Evolutionary conservation across 2,329 filamentous ascomycete species (phyloP).

Genomic region (Fusarium sp.): DNA sequence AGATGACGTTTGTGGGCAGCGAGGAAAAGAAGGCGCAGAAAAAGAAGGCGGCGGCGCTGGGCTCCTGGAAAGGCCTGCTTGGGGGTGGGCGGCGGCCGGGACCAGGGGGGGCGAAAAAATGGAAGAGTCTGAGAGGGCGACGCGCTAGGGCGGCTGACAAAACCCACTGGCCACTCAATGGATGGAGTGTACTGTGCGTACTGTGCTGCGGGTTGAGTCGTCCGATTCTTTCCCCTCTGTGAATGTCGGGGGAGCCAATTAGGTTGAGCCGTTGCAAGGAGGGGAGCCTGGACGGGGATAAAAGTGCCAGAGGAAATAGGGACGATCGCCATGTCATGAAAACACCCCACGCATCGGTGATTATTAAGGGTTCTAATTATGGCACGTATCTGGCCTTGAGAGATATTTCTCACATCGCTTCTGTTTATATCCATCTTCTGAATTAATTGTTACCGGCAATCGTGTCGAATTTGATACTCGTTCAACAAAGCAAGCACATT

Average conservation of each 20-base stretch:
- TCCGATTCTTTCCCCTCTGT: conserved; percentile 40
- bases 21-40: conserved; percentile 51
- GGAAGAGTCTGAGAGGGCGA: conserved; percentile 16
- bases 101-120: conserved; percentile 28
- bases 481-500: background rate
- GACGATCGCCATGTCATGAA: conserved; percentile 21
- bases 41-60: conserved; percentile 48
- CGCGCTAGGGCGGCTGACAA: conserved; percentile 35
- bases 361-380: background rate
- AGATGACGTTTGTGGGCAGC: conserved; percentile 59
- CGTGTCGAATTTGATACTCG: background rate
- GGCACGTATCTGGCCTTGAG: background rate
- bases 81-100: background rate
- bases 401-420: background rate
- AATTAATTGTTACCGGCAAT: background rate
- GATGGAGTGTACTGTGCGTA: conserved; percentile 21
- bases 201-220: conserved; percentile 41
- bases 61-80: conserved; percentile 44
- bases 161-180: conserved; percentile 22
- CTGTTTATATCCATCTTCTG: background rate
- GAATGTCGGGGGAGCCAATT: conserved; percentile 31
- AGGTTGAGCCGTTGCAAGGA: conserved; percentile 1
- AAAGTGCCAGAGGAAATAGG: conserved; percentile 23
- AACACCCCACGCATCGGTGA: conserved; percentile 21
- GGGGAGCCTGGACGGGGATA: conserved; percentile 10